Evolutionary conservation across 73 alveolate genomes (phyloP).

Genomic region (Blepharisma stoltei): DNA sequence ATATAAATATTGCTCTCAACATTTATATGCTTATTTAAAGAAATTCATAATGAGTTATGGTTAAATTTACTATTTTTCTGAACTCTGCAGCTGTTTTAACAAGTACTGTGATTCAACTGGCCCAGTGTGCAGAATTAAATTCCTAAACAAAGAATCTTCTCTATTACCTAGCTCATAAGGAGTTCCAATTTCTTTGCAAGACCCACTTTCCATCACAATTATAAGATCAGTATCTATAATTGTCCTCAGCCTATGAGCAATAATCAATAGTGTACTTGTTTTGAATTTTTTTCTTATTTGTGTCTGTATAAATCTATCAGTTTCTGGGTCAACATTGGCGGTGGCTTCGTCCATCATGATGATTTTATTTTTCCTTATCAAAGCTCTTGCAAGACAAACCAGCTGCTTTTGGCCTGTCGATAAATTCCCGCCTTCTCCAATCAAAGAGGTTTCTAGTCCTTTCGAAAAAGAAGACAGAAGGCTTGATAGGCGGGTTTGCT

Average conservation of each 20-base stretch:
- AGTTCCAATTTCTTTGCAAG: slow-evolving; percentile 76
- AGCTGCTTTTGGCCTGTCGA: slow-evolving; percentile 41
- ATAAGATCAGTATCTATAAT: slow-evolving; percentile 80
- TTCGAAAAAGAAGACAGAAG: not conserved
- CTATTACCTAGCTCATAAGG: slow-evolving; percentile 54
- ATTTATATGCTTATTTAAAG: no score
- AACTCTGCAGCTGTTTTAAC: not conserved
- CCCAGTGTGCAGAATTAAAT: not conserved
- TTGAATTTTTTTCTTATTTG: slow-evolving; percentile 62
- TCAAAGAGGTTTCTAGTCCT: not conserved
- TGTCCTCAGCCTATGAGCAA: slow-evolving; percentile 93
- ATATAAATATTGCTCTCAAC: no score
- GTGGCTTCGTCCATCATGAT: slow-evolving; percentile 51
- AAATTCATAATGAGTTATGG: no score
- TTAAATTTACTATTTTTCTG: not conserved
- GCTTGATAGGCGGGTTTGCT: not conserved
- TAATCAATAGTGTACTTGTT: slow-evolving; percentile 79
- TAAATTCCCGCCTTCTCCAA: slow-evolving; percentile 2
- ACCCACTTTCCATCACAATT: slow-evolving; percentile 65
- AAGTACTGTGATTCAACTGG: not conserved
- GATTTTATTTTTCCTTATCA: slow-evolving; percentile 32
- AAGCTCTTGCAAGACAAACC: slow-evolving; percentile 30
- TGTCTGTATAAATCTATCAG: slow-evolving; percentile 76
- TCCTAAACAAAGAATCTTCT: not conserved
- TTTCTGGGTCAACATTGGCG: slow-evolving; percentile 73